Evolutionary conservation across 768 basidiomycete species (phyloP), one percentile per base, ranked within the genome.

Genomic region (Phanerodontia chrysosporium): DNA sequence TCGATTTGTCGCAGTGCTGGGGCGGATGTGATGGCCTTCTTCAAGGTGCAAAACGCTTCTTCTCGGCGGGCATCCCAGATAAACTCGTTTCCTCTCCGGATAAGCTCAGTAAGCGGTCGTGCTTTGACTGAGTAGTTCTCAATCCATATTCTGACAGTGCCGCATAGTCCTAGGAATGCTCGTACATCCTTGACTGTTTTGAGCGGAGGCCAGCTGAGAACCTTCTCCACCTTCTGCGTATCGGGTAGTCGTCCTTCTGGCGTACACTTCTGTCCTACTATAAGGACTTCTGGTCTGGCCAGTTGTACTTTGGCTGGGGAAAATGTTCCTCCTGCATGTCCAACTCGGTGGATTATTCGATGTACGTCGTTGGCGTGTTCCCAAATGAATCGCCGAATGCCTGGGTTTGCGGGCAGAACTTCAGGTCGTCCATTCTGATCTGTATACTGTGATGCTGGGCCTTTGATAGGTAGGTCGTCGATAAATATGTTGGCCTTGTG

Each of bases 21-120:
- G n/a, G n/a, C n/a, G n/a, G n/a, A n/a, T n/a, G n/a, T n/a, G 9
- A 75, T 65, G 0, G 55, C 14, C 1, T 60, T 16, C 48, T 78
- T 77, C 0, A 76, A 58, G 1, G 58, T 28, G 0, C 72, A 58
- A 45, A 72, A 62, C 0, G 74, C 60, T 5, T 60, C 12, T 45
- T 75, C 69, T 16, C 70, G 62, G 10, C 66, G 57, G 1, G 65
- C 46, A 16, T 59, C 64, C 69, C 72, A 80, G 1, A 57, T 52
- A 59, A 76, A 78, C 3, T 68, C 64, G 1, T 13, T 22, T 6
- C 62, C 66, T 28, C 72, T 69, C 5, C 52, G 36, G 3, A 56
- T 44, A 2, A 66, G 49, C 30, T 66, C 55, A 4, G 55, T 60
- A 12, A 64, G 57, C 1, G 62, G 62, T 30, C 57, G 14, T 3